These are phyloP conservation scores for Hypoxylon sp. DNA, from an alignment of 2,329 filamentous ascomycete species.

Conservation along the genomic window DNA sequence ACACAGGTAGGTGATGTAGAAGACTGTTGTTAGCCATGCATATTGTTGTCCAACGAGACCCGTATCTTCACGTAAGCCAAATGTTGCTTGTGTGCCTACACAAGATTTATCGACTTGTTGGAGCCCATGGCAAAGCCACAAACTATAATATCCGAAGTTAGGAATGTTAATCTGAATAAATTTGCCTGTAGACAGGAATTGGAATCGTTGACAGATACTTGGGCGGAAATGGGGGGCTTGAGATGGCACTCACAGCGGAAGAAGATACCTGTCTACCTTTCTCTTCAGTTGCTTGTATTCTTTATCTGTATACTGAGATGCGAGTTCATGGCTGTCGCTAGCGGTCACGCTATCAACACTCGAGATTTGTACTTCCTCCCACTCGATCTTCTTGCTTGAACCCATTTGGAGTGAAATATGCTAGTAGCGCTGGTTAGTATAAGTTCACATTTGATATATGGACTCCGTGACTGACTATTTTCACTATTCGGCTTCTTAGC, in stretches of 20 bases:
- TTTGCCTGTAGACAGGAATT: neutral
- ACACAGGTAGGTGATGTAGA: constrained; percentile 53
- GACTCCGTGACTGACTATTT: neutral
- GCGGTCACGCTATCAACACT: neutral
- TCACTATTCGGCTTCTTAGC: neutral
- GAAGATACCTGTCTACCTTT: constrained; percentile 61
- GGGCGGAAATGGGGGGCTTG: neutral
- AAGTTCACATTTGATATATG: neutral
- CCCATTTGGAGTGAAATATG: constrained; percentile 17
- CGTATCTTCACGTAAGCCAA: constrained; percentile 55
- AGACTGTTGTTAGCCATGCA: constrained; percentile 54
- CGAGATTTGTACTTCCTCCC: constrained; percentile 4
- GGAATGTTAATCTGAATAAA: neutral
- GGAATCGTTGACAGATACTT: neutral
- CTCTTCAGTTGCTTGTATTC: constrained; percentile 56
- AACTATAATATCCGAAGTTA: constrained; percentile 41
- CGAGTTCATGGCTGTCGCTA: constrained; percentile 8
- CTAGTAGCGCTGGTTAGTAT: neutral
- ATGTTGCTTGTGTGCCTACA: constrained; percentile 57
- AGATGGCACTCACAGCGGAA: constrained; percentile 54
- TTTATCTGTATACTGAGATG: constrained; percentile 54
- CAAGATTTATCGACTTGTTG: constrained; percentile 64
- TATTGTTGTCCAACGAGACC: constrained; percentile 54
- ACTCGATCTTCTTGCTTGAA: constrained; percentile 16
- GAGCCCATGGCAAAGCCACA: constrained; percentile 65